Evolutionary conservation across 192 early-diverging fungal genomes (phyloP).

Genomic region (Coemansia erecta): DNA sequence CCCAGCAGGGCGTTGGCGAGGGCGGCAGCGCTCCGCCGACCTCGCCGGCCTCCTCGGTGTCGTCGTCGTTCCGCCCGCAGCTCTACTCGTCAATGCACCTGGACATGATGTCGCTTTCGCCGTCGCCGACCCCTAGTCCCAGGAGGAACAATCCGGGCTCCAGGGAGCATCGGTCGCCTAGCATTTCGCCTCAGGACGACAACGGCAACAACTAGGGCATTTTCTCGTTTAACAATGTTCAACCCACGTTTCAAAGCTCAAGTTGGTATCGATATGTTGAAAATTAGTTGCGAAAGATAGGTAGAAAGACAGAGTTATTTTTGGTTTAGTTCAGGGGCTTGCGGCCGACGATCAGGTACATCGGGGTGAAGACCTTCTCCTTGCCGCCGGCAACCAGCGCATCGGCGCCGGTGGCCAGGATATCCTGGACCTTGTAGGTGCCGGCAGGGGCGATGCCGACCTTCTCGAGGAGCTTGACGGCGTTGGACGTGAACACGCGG

Average conservation of each 20-base stretch:
- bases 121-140: constrained; percentile 1
- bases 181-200: background rate
- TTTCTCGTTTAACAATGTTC: background rate
- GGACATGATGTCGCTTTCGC: constrained; percentile 12
- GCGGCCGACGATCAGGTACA: constrained; percentile 82
- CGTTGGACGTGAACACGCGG: constrained; percentile 70
- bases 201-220: background rate
- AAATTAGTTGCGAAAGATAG: background rate
- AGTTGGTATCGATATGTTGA: background rate
- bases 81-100: constrained; percentile 24
- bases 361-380: constrained; percentile 87
- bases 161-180: background rate
- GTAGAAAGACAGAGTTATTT: background rate
- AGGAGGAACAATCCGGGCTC: background rate
- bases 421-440: constrained; percentile 75
- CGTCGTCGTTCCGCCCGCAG: background rate
- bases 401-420: constrained; percentile 81
- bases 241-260: background rate
- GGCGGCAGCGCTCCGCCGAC: background rate
- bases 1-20: background rate
- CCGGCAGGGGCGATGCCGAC: constrained; percentile 84
- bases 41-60: background rate
- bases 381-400: constrained; percentile 77
- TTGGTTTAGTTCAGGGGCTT: constrained; percentile 59
- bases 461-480: constrained; percentile 76